Base-by-base conservation (phyloP, 805 yeast genomes). In the Candida anglica region DNA sequence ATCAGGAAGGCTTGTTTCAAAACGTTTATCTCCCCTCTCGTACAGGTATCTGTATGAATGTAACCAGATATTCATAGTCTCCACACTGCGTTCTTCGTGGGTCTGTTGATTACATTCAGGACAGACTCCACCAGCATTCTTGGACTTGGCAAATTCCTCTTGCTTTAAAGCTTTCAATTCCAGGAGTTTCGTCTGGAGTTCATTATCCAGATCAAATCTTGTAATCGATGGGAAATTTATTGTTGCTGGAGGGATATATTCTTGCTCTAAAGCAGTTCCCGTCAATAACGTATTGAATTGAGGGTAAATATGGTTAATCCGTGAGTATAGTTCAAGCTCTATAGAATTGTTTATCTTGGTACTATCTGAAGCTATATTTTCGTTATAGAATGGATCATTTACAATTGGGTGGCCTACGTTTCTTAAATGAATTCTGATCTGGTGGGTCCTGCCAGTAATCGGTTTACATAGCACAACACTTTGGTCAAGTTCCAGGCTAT, bases 391-490 rank as follows among this genome's bases (percentile, higher is more conserved):
- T 18, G 50, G 53, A 56, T 91, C 98, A 53, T 91, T 89, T 3
- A 85, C 87, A 29, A 91, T 91, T 0, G 98, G 96, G 50, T 67
- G 73, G 0, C 97, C 97, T 40, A 75, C 31, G 41, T 73, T 68
- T 15, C 77, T 49, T 9, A 76, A 50, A 48, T 76, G 81, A 4
- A 76, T 72, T 9, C 81, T 54, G 17, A 76, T 74, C 48, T 76
- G 81, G 50, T 76, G 81, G 50, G 73, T 73, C 40, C 71, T 58
- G 0, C 81, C 81, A 1, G 79, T 71, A 5, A 68, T 38, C 0
- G 81, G 80, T 27, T 47, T 49, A 41, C 81, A 76, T 36, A 47
- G 36, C 2, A 76, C 75, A 1, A 75, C 48, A 41, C 76, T 71
- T 36, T 73, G 55, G 37, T 63, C 36, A 9, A 42, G 15, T 1